Evolutionary conservation across 2,329 filamentous ascomycete species (phyloP), one percentile per base, ranked within the genome.

Genomic region (Aspergillus sp.): DNA sequence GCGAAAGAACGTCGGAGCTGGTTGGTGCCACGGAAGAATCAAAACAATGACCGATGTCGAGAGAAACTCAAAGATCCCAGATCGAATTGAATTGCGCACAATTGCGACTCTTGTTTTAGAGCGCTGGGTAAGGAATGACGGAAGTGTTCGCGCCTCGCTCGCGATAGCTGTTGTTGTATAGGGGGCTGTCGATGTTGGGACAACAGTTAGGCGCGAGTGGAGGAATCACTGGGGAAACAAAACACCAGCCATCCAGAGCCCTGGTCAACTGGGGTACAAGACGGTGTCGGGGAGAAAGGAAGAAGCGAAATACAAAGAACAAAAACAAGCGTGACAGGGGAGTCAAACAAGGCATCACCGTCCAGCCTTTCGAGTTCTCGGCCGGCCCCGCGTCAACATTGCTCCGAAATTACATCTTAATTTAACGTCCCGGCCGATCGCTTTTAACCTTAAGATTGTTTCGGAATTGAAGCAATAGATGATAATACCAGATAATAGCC

Each of bases 361-460:
- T 16, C 31, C 23, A 25, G n/a, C 45, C 45, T 10, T 47, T 41
- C 21, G 13, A 32, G n/a, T 20, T 32, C 40, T 48, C 29, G 21
- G 40, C 38, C 32, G 45, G 55, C 57, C 45, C 42, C 63, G 65
- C 55, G 57, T 54, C 44, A 67, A 65, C n/a, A 17, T 63, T 67
- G 14, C 46, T 61, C 66, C 66, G 65, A 63, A 55, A 64, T 65
- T 42, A 36, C 23, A 29, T 38, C 38, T 45, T 38, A 44, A 47
- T 36, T 38, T 38, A 29, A 29, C 25, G 25, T 29, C 9, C 25
- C 25, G 25, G 25, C 7, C 25, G 25, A 29, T 29, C 25, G 25
- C 16, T 38, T 38, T 38, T n/a, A 38, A 29, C 25, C 25, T 29
- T 7, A 7, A 29, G 25, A 29, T 29, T 29, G n/a, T 10, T 7